These are phyloP conservation scores for Malus domestica DNA, from an alignment of 306 rosid genomes.

Conservation along the genomic window DNA sequence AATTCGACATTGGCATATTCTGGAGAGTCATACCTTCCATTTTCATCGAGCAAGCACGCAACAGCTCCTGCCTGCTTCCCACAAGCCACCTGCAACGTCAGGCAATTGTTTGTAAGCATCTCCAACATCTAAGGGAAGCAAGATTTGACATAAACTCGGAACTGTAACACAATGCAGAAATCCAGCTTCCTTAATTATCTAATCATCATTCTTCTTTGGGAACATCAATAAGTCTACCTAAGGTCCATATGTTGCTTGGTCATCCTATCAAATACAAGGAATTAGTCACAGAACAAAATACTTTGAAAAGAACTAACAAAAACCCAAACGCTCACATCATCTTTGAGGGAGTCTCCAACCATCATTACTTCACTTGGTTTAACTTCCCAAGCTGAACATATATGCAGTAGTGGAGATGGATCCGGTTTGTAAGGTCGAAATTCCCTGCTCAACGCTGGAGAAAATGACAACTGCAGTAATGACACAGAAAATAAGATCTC, in stretches of 20 bases:
- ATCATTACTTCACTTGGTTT: constrained; percentile 81
- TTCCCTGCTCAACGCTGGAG: constrained; percentile 88
- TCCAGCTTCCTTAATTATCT: not conserved
- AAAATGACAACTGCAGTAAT: constrained; percentile 63
- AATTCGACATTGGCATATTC: constrained; percentile 32
- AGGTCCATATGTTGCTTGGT: too few species aligned
- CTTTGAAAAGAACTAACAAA: not conserved
- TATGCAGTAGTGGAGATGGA: constrained; percentile 81
- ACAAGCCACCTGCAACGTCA: constrained; percentile 54
- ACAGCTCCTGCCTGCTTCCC: constrained; percentile 83
- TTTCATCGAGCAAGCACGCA: constrained; percentile 84
- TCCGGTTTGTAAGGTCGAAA: constrained; percentile 82
- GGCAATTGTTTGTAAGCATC: not conserved
- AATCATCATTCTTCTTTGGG: not conserved
- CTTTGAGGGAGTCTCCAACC: constrained; percentile 92
- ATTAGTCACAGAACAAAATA: not conserved
- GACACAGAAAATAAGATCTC: not conserved
- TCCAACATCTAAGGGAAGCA: not conserved
- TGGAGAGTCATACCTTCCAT: constrained; percentile 60
- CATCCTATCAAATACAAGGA: not conserved
- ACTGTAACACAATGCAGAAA: not conserved
- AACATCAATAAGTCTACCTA: too few species aligned
- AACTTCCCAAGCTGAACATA: constrained; percentile 82
- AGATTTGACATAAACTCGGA: not conserved
- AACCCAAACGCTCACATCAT: constrained; percentile 54